These are phyloP conservation scores for Hirschfeldia incana DNA, from an alignment of 345 rosid genomes.

Conservation along the genomic window DNA sequence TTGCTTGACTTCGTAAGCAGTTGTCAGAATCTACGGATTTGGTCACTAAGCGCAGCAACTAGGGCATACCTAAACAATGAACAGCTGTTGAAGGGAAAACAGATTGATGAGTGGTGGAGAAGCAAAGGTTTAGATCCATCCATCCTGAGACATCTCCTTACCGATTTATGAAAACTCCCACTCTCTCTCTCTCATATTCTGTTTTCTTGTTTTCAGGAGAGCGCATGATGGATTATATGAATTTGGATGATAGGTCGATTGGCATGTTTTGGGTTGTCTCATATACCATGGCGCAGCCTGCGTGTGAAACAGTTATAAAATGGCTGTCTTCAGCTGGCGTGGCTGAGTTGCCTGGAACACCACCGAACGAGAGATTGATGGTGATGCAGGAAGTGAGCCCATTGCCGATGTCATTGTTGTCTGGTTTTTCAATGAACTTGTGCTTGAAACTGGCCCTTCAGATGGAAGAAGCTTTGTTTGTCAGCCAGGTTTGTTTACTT, in stretches of 20 bases:
- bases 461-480: conserved; percentile 86
- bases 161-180: background rate
- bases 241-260: conserved; percentile 94
- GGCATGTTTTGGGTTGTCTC: conserved; percentile 99
- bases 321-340: conserved; percentile 88
- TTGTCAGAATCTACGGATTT: conserved; percentile 88
- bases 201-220: conserved; percentile 63
- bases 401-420: conserved; percentile 80
- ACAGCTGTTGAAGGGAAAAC: conserved; percentile 93
- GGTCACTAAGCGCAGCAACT: conserved; percentile 86
- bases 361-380: conserved; percentile 71
- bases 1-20: conserved; percentile 98
- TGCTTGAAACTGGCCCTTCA: conserved; percentile 78
- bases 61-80: conserved; percentile 88
- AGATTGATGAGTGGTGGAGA: conserved; percentile 99
- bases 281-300: conserved; percentile 95
- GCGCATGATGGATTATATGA: conserved; percentile 88
- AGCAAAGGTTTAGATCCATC: conserved; percentile 61
- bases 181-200: conserved; percentile 11
- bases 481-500: conserved; percentile 65
- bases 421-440: conserved; percentile 87
- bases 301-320: conserved; percentile 72
- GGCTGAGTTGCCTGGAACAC: conserved; percentile 67
- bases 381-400: conserved; percentile 94
- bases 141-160: background rate